Base-by-base conservation (phyloP, 768 basidiomycete genomes). In the Xerocomellus amylosporus region DNA sequence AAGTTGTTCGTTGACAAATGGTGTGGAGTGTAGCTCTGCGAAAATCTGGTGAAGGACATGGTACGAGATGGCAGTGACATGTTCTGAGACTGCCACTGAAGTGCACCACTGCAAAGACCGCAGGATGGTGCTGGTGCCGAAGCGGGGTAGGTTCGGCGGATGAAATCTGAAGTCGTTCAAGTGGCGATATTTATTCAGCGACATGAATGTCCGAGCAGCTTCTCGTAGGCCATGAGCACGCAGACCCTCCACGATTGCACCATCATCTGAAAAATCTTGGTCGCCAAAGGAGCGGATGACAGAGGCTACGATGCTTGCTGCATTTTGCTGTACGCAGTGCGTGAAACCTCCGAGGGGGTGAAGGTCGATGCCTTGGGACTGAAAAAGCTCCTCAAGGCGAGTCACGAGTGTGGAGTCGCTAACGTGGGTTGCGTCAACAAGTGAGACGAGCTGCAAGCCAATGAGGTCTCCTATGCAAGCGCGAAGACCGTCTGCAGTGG, bases 1-100 rank as follows among this genome's bases (percentile, higher is more conserved):
- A 38, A 84, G 70, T 65, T 95, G 90, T 66, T 96, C 92, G 66
- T 91, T 90, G 56, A 96, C 79, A 37, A 97, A 77, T 19, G 86
- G 86, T 0, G 84, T 82, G 10, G 72, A 68, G 54, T 89, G 81
- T 9, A 93, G 72, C 38, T 79, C 77, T 6, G 84, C 77, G 58
- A 95, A 83, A 14, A 96, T 76, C 47, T 82, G 80, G 54, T 88
- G 86, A 26, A 92, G 68, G 51, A 90, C 79, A 56, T 94, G 91
- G 66, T 90, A 94, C 5, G 85, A 83, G 46, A 83, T 83, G 12
- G 87, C 80, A n/a, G 73, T 71, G 24, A 70, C 72, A 39, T 80
- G 73, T 19, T 77, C 75, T 14, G 73, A 67, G 4, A 75, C 68
- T 7, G 77, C 68, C 19, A 72, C 71, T 10, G 64, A 64, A 20